Evolutionary conservation across 208 protist genomes (phyloP), one percentile per base, ranked within the genome.

Genomic region (Zelonia costaricensis): DNA sequence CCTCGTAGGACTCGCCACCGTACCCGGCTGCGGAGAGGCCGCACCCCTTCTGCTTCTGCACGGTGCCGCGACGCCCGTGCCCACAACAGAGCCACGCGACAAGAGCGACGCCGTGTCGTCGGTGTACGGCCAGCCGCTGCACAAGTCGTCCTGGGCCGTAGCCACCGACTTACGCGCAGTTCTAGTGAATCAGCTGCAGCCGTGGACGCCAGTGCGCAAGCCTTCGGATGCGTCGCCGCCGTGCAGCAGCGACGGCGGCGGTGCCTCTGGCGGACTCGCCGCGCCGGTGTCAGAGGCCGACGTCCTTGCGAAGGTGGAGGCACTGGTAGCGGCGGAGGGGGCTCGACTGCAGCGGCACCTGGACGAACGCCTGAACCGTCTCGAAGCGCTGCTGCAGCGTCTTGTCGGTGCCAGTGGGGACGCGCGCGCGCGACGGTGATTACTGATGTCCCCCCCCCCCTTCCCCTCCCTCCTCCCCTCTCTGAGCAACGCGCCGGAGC

Each of bases 271-370:
- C n/a, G n/a, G n/a, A n/a, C n/a, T n/a, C 12, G 12, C 15, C n/a
- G 38, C 25, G 5, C 27, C 33, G 6, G 38, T 23, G 22, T 0
- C 20, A 16, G 49, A 40, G 16, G 36, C 35, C 12, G 39, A 51
- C 4, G 30, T 62, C 16, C 20, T 70, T 8, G 63, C 47, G 4
- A 46, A 30, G 9, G 35, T 72, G 22, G 22, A 40, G 20, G n/a
- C 28, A 5, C 16, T 65, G 31, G 51, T 72, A 6, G 40, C 16
- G 25, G 49, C 65, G 27, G 65, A 72, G 36, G 42, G 65, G 18
- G 45, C 27, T 4, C 65, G 65, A 3, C n/a, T 72, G 1, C 65
- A 60, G 43, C 49, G 51, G 16, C 65, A 61, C 10, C 20, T 72
- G 0, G 65, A 72, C 23, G 35, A 18, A 6, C 65, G 65, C 23